Conservation (phyloP, 176 grass and related monocot species). For the Elymus sibiricus region DNA sequence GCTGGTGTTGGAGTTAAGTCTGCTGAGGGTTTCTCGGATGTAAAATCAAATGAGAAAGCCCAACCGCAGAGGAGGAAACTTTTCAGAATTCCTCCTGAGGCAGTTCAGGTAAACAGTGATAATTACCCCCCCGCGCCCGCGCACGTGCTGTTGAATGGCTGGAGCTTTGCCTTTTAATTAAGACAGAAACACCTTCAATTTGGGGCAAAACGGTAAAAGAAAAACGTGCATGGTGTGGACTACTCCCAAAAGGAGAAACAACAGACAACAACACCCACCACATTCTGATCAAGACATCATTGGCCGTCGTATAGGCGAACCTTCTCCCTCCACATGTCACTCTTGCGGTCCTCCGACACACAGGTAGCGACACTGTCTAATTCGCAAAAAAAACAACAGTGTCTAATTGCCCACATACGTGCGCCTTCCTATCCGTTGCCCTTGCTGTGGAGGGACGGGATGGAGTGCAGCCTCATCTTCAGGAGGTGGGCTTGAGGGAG, state of each 20-base stretch:
- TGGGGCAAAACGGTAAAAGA: not conserved
- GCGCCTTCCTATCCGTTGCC: not conserved
- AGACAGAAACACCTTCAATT: not conserved
- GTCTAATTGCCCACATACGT: not conserved
- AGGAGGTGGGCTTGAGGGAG: not conserved
- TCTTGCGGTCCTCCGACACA: not conserved
- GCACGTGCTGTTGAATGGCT: not conserved
- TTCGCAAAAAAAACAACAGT: not conserved
- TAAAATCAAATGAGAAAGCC: constrained; percentile 31
- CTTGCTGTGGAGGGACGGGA: not conserved
- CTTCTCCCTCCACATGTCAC: not conserved
- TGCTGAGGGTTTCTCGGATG: constrained; percentile 25
- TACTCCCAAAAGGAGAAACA: not conserved
- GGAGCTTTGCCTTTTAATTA: not conserved
- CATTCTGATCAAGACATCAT: not conserved
- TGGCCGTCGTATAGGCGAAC: not conserved
- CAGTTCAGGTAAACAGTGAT: constrained; percentile 53
- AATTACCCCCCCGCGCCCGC: not conserved
- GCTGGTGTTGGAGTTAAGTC: constrained; percentile 23
- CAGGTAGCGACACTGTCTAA: not conserved
- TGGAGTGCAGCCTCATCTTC: not conserved
- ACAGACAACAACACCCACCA: not conserved
- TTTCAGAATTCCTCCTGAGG: constrained; percentile 79
- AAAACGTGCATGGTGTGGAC: not conserved
- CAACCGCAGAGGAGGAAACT: constrained; percentile 51